phyloP scores from a whole-genome alignment of 176 grass and related monocot species.

The Hordeum marinum region DNA sequence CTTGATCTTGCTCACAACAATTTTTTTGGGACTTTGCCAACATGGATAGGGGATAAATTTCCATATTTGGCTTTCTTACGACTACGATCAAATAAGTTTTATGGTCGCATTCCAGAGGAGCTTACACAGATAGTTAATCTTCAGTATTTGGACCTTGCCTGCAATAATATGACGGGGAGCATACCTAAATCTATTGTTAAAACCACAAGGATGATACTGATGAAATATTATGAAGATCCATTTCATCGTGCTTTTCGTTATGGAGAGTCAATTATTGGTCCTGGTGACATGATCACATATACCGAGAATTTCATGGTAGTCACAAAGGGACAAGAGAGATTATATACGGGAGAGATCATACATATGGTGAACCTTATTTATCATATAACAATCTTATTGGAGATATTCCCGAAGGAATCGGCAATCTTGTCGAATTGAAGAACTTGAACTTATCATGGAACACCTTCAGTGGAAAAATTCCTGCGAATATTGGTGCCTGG shows the following conservation, averaged over 20 bases:
- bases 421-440: not conserved
- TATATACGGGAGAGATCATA: not conserved
- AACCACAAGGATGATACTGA: no score
- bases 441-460: conserved; percentile 27
- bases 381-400: conserved; percentile 18
- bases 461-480: not conserved
- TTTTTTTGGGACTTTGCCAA: not conserved
- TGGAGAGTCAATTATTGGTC: no score
- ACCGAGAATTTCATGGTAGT: not conserved
- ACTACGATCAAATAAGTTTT: conserved; percentile 20
- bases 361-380: conserved; percentile 17
- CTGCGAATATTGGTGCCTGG: not conserved
- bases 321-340: conserved; percentile 8
- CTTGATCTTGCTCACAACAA: conserved; percentile 7
- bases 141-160: conserved; percentile 4
- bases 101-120: not conserved
- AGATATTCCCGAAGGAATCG: not conserved
- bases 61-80: not conserved
- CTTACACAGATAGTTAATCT: not conserved
- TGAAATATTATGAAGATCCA: no score
- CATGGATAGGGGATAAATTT: not conserved
- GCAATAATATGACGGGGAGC: conserved; percentile 10
- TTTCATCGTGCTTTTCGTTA: no score
- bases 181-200: not conserved
- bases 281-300: not conserved